Conservation (phyloP, 2,329 filamentous ascomycete species). For the Aspergillus brunneoviolaceus region DNA sequence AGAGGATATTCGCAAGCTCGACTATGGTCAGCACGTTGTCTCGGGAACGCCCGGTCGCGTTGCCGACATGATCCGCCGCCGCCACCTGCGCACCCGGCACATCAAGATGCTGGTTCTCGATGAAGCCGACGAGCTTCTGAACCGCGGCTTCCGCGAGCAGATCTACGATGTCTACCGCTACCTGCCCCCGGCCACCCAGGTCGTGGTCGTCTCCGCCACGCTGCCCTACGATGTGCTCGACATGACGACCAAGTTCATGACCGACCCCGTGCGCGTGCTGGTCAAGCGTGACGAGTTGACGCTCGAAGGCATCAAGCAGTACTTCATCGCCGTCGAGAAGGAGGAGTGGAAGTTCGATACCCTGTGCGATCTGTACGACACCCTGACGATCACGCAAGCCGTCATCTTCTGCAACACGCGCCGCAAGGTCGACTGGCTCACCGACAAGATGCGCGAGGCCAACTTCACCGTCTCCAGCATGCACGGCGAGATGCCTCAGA, state of each 20-base stretch:
- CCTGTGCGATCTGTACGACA: conserved; percentile 97
- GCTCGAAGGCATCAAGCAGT: conserved; percentile 95
- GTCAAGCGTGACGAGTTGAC: conserved; percentile 99
- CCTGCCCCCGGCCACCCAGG: conserved; percentile 91
- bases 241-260: conserved; percentile 99
- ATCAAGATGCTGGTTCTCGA: conserved; percentile 79
- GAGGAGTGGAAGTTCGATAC: conserved; percentile 99
- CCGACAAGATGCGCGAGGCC: conserved; percentile 97
- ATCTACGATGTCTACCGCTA: conserved; percentile 99
- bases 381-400: conserved; percentile 95
- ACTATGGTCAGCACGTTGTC: conserved; percentile 96
- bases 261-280: conserved; percentile 89
- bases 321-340: conserved; percentile 98
- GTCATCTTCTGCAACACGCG: conserved; percentile 99
- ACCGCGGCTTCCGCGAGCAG: conserved; percentile 94
- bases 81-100: conserved; percentile 69
- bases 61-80: conserved; percentile 76
- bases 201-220: conserved; percentile 96
- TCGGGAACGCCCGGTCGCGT: conserved; percentile 97
- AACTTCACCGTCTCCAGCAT: conserved; percentile 99
- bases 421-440: conserved; percentile 98
- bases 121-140: conserved; percentile 76
- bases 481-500: conserved; percentile 99
- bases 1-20: conserved; percentile 95
- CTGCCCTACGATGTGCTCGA: conserved; percentile 97